phyloP scores from a whole-genome alignment of 345 rosid species.

The Pelargonium nanum region DNA sequence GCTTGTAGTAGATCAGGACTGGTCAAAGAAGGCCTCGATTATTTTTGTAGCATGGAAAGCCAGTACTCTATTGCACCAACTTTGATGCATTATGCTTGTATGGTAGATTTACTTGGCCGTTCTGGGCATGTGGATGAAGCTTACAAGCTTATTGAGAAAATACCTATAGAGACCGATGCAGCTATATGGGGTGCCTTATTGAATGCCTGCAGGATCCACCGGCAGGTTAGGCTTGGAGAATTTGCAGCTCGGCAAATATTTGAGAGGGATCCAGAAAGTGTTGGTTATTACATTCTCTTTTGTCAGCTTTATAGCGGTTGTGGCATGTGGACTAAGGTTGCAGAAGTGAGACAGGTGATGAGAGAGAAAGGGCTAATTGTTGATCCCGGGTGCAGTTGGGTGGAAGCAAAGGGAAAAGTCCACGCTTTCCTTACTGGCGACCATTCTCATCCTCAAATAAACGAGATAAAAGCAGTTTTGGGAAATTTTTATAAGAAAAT shows the following conservation, averaged over 20 bases:
- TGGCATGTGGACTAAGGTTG: slow-evolving; percentile 64
- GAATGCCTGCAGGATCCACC: slow-evolving; percentile 63
- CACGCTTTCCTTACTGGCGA: slow-evolving; percentile 75
- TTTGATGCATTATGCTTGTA: slow-evolving; percentile 70
- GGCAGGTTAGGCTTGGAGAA: slow-evolving; percentile 45
- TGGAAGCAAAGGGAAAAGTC: slow-evolving; percentile 63
- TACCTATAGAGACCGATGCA: slow-evolving; percentile 60
- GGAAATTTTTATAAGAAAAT: slow-evolving; percentile 54
- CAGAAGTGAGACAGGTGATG: slow-evolving; percentile 49
- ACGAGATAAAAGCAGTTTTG: slow-evolving; percentile 48
- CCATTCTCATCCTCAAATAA: slow-evolving; percentile 42
- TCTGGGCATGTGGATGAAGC: slow-evolving; percentile 63
- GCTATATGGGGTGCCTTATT: slow-evolving; percentile 87
- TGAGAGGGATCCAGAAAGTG: slow-evolving; percentile 44
- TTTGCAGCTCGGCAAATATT: slow-evolving; percentile 50
- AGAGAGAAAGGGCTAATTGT: slow-evolving; percentile 49
- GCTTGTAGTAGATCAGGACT: slow-evolving; percentile 77
- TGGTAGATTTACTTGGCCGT: slow-evolving; percentile 81
- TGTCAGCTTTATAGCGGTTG: slow-evolving; percentile 56
- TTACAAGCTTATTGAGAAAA: slow-evolving; percentile 39
- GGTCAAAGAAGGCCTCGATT: slow-evolving; percentile 55
- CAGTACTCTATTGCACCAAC: slow-evolving; percentile 44
- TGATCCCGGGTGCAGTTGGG: slow-evolving; percentile 89
- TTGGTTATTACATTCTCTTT: slow-evolving; percentile 60
- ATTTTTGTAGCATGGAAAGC: slow-evolving; percentile 46